These are phyloP conservation scores for Plenodomus biglobosus DNA, from an alignment of 2,329 filamentous ascomycete species.

Conservation along the genomic window DNA sequence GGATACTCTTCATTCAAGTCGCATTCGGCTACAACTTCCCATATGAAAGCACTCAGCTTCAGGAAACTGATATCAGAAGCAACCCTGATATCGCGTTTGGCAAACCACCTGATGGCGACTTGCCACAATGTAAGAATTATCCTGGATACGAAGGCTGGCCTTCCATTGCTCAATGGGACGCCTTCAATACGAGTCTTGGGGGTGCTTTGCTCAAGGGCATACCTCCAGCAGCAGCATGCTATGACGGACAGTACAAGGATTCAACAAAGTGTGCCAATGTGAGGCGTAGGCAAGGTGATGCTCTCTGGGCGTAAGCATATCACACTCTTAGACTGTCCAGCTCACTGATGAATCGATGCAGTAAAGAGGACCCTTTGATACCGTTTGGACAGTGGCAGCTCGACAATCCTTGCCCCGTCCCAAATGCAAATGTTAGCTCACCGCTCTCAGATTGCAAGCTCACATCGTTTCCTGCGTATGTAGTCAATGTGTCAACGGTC, in stretches of 20 bases:
- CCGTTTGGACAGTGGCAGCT: slow-evolving; percentile 25
- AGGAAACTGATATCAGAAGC: slow-evolving; percentile 19
- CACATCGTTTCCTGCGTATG: slow-evolving; percentile 24
- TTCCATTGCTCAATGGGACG: slow-evolving; percentile 20
- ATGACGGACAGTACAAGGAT: slow-evolving; percentile 23
- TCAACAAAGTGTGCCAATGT: slow-evolving; percentile 17
- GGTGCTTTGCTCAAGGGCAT: slow-evolving; percentile 27
- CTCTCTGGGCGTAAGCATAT: slow-evolving; percentile 23
- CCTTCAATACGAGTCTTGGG: slow-evolving; percentile 24
- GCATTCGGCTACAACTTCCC: slow-evolving; percentile 26
- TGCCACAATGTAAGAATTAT: slow-evolving; percentile 26
- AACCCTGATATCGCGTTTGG: slow-evolving; percentile 30
- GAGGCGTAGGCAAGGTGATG: slow-evolving; percentile 10
- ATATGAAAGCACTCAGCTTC: slow-evolving; percentile 25
- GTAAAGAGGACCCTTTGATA: slow-evolving; percentile 29
- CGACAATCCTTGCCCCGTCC: slow-evolving; percentile 20
- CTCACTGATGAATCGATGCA: slow-evolving; percentile 4
- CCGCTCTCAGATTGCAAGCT: slow-evolving; percentile 22
- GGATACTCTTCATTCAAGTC: background rate
- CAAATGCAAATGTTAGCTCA: slow-evolving; percentile 4
- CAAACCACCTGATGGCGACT: slow-evolving; percentile 4
- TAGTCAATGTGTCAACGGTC: slow-evolving; percentile 27
- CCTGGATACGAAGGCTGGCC: slow-evolving; percentile 31
- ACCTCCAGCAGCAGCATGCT: slow-evolving; percentile 33
- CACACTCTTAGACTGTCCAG: background rate